A percentile compares a stretch with the other conserved stretches of the same genome.
phyloP scores from a whole-genome alignment of 495 filamentous ascomycete species.

The Hypoxylon perforatum region DNA sequence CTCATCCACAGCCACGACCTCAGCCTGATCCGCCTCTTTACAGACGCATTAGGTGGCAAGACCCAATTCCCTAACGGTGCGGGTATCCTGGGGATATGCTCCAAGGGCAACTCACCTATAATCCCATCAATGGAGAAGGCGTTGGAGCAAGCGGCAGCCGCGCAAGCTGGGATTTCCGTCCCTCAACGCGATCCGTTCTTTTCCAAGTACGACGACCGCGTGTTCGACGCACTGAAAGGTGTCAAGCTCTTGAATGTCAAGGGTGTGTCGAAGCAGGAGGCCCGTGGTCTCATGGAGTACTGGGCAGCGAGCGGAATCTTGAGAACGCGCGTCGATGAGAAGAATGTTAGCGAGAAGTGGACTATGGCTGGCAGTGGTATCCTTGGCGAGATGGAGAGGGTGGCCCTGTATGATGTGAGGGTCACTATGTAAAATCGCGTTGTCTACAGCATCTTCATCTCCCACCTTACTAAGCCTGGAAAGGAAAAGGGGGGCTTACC shows the following conservation, averaged over 20 bases:
- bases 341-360: slow-evolving; percentile 85
- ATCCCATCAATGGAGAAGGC: slow-evolving; percentile 73
- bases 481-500: neutral
- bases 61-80: slow-evolving; percentile 77
- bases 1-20: slow-evolving; percentile 90
- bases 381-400: slow-evolving; percentile 82
- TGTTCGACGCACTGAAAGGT: slow-evolving; percentile 67
- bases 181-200: slow-evolving; percentile 71
- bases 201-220: slow-evolving; percentile 73
- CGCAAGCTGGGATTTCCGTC: slow-evolving; percentile 51
- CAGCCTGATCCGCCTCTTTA: slow-evolving; percentile 77
- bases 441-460: slow-evolving; percentile 8
- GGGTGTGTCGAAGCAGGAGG: slow-evolving; percentile 78
- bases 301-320: slow-evolving; percentile 88
- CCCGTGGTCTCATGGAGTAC: slow-evolving; percentile 88
- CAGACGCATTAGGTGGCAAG: slow-evolving; percentile 72
- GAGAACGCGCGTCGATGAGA: slow-evolving; percentile 73
- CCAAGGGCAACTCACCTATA: slow-evolving; percentile 69
- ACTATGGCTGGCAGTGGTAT: slow-evolving; percentile 82
- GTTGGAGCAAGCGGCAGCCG: slow-evolving; percentile 63
- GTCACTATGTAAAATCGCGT: slow-evolving; percentile 3
- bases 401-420: slow-evolving; percentile 54
- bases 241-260: slow-evolving; percentile 63
- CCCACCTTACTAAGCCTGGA: neutral
- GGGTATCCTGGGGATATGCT: slow-evolving; percentile 78